Evolutionary conservation across 768 basidiomycete species (phyloP), one percentile per base, ranked within the genome.

Genomic region (Mycena kentingensis): DNA sequence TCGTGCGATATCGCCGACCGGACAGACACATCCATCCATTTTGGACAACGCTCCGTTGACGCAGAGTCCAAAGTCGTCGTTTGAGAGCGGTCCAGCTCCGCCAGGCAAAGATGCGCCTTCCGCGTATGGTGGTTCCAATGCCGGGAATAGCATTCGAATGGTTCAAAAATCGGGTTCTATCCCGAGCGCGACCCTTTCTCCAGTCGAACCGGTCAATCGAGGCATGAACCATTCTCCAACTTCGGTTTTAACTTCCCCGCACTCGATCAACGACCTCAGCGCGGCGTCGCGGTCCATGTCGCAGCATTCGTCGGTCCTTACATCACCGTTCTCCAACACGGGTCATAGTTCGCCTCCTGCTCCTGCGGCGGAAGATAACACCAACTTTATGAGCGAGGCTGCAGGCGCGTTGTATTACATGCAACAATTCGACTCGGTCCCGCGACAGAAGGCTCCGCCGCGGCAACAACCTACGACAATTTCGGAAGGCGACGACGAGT

Each of bases 391-490:
- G 42, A 69, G 74, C 48, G 85, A 87, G 62, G 82, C 82, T 11
- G n/a, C n/a, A n/a, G 82, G 83, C 22, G 84, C 85, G 12, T 65
- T 88, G 36, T 88, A 80, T 68, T 87, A 83, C 64, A 84, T 89
- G 81, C 81, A 82, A 53, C 79, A 87, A 56, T 66, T 78, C 44
- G 76, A 77, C 64, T 61, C 61, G 34, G 34, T 60, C 49, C 52
- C 51, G 43, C 55, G 54, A 38, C 39, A 52, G 18, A 48, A 56
- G 43, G 41, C 52, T 28, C 65, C 63, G 15, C 62, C 61, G 8
- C 70, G 67, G 36, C 76, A 75, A n/a, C 65, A 75, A 7, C 77
- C 76, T 34, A 73, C 78, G 19, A 76, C 76, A 27, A 77, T 75
- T 39, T 67, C 67, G 16, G 77, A 77, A 52, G 69, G 70, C 25